Percentiles rank a stretch among this genome's conserved stretches.
Evolutionary conservation across 192 early-diverging fungal species (phyloP).

Genomic region (Coemansia sp.): DNA sequence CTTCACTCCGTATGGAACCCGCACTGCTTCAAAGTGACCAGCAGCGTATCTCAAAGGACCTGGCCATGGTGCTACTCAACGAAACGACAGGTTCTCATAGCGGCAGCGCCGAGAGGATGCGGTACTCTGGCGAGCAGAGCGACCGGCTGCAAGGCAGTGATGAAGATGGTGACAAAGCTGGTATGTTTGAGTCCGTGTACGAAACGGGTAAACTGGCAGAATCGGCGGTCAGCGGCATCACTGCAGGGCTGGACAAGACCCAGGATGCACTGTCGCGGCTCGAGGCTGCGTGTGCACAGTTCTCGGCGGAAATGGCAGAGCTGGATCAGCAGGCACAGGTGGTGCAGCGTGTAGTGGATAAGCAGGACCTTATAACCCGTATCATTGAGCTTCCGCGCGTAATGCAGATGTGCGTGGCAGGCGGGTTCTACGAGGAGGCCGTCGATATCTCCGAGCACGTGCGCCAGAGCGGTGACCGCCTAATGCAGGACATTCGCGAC

Average conservation of each 20-base stretch:
- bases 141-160: not conserved
- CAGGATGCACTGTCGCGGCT: conserved; percentile 24
- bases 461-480: conserved; percentile 28
- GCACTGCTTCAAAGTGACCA: conserved; percentile 35
- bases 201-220: conserved; percentile 11
- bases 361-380: conserved; percentile 41
- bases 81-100: conserved; percentile 11
- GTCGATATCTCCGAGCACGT: conserved; percentile 47
- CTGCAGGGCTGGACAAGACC: conserved; percentile 8
- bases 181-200: conserved; percentile 26
- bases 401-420: conserved; percentile 48
- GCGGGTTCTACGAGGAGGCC: conserved; percentile 44
- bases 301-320: conserved; percentile 17
- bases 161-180: not conserved
- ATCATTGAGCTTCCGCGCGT: conserved; percentile 46
- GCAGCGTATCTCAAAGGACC: conserved; percentile 42
- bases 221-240: conserved; percentile 4
- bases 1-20: conserved; percentile 39
- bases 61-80: conserved; percentile 35
- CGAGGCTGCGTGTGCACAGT: conserved; percentile 23
- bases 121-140: too few relatives aligned
- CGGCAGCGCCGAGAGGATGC: not conserved
- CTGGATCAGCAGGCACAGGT: conserved; percentile 31
- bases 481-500: conserved; percentile 29
- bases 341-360: conserved; percentile 38